Conservation (phyloP, 2,329 filamentous ascomycete species). For the Aschersonia sp. region DNA sequence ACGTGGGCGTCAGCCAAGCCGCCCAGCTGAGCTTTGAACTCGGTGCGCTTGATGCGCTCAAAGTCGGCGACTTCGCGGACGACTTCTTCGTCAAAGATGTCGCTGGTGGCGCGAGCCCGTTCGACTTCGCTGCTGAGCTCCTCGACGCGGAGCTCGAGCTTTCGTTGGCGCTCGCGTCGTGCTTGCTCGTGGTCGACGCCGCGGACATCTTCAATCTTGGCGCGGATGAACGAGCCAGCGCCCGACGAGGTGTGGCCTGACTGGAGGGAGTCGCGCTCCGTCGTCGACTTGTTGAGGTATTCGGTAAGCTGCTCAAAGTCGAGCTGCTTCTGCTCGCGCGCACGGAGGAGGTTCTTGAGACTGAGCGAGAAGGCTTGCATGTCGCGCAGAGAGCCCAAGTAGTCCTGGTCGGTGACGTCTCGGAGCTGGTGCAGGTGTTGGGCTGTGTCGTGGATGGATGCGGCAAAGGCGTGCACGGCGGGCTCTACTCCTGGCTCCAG, state of each 20-base stretch:
- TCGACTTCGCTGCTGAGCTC: constrained; percentile 85
- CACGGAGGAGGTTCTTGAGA: constrained; percentile 77
- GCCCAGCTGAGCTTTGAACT: constrained; percentile 81
- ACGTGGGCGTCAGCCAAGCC: constrained; percentile 75
- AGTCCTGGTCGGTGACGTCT: constrained; percentile 90
- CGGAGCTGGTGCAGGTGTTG: constrained; percentile 66
- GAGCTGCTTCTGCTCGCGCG: constrained; percentile 92
- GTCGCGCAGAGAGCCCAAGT: constrained; percentile 80
- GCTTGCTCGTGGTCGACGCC: constrained; percentile 93
- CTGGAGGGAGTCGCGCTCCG: constrained; percentile 68
- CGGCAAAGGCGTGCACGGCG: constrained; percentile 73
- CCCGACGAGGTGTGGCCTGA: constrained; percentile 41
- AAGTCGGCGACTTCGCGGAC: constrained; percentile 88
- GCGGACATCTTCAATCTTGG: constrained; percentile 91
- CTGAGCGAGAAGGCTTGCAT: constrained; percentile 92
- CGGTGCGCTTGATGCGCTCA: constrained; percentile 86
- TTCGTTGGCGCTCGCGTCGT: constrained; percentile 72
- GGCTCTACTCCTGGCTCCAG: constrained; percentile 79
- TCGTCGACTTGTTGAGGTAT: constrained; percentile 81
- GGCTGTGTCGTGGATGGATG: constrained; percentile 72
- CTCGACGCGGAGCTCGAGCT: constrained; percentile 84
- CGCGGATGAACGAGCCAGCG: constrained; percentile 73
- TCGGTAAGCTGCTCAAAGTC: constrained; percentile 94
- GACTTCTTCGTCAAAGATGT: constrained; percentile 93
- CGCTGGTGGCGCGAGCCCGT: constrained; percentile 68